These are phyloP conservation scores for Nephelium lappaceum DNA, from an alignment of 345 rosid genomes.

Conservation along the genomic window DNA sequence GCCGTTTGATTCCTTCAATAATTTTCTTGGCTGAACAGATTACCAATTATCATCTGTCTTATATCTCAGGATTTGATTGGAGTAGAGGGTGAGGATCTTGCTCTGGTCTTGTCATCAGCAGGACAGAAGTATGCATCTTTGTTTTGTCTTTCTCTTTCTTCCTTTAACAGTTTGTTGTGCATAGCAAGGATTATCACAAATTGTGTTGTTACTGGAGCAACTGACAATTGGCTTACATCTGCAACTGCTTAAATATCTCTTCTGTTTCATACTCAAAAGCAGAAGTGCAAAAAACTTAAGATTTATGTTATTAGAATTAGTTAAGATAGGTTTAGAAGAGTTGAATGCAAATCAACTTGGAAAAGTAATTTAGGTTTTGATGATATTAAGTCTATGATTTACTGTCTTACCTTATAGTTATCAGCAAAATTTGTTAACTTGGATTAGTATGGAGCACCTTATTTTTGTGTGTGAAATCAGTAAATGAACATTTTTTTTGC, in stretches of 20 bases:
- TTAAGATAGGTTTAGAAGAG: neutral
- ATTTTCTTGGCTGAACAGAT: constrained; percentile 13
- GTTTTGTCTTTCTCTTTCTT: neutral
- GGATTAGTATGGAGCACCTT: neutral
- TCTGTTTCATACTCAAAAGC: neutral
- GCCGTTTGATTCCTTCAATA: constrained; percentile 18
- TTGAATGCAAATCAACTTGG: neutral
- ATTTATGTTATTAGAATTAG: neutral
- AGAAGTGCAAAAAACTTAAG: neutral
- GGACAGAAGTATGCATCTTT: constrained; percentile 61
- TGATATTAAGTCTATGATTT: neutral
- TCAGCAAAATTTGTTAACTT: neutral
- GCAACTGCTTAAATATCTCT: neutral
- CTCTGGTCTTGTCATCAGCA: constrained; percentile 58
- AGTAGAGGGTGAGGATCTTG: constrained; percentile 61
- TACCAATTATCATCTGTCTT: neutral
- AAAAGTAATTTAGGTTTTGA: neutral
- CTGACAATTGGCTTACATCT: neutral
- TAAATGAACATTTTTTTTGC: neutral
- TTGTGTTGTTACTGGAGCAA: neutral
- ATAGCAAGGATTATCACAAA: neutral
- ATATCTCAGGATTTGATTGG: constrained; percentile 81
- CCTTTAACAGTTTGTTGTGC: neutral
- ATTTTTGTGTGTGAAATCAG: neutral
- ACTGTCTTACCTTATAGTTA: neutral